Evolutionary conservation across 2,329 filamentous ascomycete species (phyloP).

Genomic region (Botrytis elliptica): DNA sequence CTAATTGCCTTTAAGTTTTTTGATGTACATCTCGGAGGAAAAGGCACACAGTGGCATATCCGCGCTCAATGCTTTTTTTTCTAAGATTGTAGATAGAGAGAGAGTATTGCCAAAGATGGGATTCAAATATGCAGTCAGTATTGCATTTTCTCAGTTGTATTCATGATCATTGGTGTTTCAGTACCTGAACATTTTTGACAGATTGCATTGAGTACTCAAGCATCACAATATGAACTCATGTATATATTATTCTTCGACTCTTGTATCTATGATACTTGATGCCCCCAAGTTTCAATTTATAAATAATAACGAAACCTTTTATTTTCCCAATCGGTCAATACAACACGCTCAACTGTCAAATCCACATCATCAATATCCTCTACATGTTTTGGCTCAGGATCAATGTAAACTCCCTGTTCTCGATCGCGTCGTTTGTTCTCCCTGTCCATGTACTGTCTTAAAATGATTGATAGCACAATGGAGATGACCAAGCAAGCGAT

Average conservation of each 20-base stretch:
- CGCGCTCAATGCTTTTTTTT: not conserved
- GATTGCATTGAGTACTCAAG: not conserved
- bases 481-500: conserved; percentile 19
- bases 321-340: not conserved
- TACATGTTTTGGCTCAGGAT: conserved; percentile 23
- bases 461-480: conserved; percentile 4
- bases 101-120: not conserved
- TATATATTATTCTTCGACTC: not conserved
- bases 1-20: not conserved
- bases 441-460: conserved; percentile 29
- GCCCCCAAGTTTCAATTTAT: not conserved
- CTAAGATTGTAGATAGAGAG: not conserved
- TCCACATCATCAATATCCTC: not conserved
- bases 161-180: not conserved
- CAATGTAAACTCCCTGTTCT: conserved; percentile 24
- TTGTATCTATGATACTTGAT: not conserved
- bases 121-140: not conserved
- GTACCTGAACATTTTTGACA: not conserved
- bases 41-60: not conserved
- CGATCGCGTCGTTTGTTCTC: conserved; percentile 27
- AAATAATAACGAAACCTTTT: not conserved
- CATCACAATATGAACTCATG: not conserved
- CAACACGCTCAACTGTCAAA: not conserved
- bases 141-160: not conserved
- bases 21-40: not conserved